phyloP scores from a whole-genome alignment of 2,329 filamentous ascomycete species.

The Diaporthe capsici region DNA sequence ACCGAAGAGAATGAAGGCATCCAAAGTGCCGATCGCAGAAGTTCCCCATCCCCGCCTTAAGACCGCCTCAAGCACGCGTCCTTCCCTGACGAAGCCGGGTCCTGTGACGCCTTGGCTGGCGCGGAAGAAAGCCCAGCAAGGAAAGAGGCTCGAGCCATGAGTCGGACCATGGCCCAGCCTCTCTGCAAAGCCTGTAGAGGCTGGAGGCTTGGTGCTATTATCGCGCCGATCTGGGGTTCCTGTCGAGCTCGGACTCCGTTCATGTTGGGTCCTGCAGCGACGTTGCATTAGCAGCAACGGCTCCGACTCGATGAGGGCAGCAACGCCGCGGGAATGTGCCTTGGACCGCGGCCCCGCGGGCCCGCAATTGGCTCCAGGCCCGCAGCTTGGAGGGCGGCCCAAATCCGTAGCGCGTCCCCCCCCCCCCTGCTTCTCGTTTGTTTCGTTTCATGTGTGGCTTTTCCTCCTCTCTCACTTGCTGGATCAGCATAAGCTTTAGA shows the following conservation, averaged over 20 bases:
- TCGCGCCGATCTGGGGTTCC: background rate
- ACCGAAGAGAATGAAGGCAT: constrained; percentile 19
- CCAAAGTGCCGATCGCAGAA: background rate
- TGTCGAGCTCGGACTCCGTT: constrained; percentile 19
- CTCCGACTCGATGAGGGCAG: constrained; percentile 15
- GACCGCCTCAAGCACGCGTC: too few relatives aligned
- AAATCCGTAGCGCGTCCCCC: background rate
- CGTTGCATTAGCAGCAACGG: constrained; percentile 18
- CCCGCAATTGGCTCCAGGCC: constrained; percentile 13
- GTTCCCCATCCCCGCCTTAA: background rate
- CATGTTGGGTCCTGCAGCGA: constrained; percentile 5
- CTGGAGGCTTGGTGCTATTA: background rate
- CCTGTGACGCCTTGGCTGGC: constrained; percentile 26
- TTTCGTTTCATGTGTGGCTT: constrained; percentile 22
- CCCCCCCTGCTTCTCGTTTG: constrained; percentile 16
- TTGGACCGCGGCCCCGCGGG: constrained; percentile 3
- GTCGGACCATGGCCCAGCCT: constrained; percentile 1
- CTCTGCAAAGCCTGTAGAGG: background rate
- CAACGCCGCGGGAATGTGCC: background rate
- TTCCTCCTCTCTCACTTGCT: background rate
- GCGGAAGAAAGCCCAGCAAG: background rate
- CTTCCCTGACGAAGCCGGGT: background rate
- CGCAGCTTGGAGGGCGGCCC: background rate
- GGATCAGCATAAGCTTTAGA: constrained; percentile 14
- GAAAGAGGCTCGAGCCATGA: background rate